Conservation (phyloP, 176 grass and related monocot species). For the Eragrostis nindensis region DNA sequence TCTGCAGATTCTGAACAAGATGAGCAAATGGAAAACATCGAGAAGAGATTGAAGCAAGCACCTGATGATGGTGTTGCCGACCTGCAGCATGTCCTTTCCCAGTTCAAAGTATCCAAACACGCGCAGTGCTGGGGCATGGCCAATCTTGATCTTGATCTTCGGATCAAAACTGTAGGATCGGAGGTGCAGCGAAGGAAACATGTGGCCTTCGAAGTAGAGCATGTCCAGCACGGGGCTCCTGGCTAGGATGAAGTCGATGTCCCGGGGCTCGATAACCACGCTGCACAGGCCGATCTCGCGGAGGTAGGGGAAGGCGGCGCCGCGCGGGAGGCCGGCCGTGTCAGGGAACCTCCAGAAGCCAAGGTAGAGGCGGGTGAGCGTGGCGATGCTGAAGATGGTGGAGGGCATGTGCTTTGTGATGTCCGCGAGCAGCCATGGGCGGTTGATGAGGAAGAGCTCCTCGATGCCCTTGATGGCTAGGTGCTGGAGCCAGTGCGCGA, state of each 20-base stretch:
- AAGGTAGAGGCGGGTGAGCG: conserved; percentile 41
- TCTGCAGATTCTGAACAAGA: no score
- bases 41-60: not conserved
- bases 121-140: not conserved
- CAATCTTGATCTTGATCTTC: not conserved
- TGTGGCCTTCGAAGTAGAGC: conserved; percentile 14
- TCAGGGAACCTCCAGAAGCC: conserved; percentile 10
- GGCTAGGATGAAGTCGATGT: conserved; percentile 30
- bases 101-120: conserved; percentile 3
- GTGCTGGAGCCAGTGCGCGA: conserved; percentile 20
- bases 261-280: not conserved
- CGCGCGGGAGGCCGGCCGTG: conserved; percentile 2
- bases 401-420: not conserved
- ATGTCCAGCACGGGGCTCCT: conserved; percentile 38
- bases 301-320: conserved; percentile 32
- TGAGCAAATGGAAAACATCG: not conserved
- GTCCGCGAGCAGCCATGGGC: conserved; percentile 6
- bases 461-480: conserved; percentile 30
- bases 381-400: conserved; percentile 18
- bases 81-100: not conserved
- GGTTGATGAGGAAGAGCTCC: conserved; percentile 39
- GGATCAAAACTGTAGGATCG: no score
- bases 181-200: not conserved
- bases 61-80: conserved; percentile 9
- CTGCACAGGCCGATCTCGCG: conserved; percentile 32